phyloP scores from a whole-genome alignment of 139 green algal species.

The Astrephomene gubernaculifera region DNA sequence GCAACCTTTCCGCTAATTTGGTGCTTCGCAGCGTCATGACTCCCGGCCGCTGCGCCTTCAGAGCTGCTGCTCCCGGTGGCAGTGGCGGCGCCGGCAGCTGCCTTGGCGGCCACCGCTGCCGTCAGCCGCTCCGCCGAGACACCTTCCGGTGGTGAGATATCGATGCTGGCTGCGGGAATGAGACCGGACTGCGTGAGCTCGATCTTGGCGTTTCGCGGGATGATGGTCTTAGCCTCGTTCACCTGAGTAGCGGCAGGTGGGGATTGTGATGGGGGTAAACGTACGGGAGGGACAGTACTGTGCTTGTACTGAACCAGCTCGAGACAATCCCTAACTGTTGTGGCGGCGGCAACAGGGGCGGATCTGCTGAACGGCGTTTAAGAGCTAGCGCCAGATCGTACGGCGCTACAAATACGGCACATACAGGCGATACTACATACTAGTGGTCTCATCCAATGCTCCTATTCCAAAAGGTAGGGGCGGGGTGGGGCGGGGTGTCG shows the following conservation, averaged over 20 bases:
- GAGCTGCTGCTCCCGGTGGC: background rate
- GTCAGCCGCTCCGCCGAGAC: constrained; percentile 12
- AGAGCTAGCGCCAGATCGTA: no score
- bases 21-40: background rate
- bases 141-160: constrained; percentile 22
- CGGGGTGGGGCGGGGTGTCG: background rate
- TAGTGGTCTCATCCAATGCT: no score
- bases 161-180: constrained; percentile 27
- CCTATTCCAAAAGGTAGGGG: no score
- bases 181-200: constrained; percentile 37
- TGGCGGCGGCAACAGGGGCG: no score
- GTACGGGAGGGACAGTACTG: no score
- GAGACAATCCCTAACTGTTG: no score
- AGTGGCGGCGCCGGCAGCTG: background rate
- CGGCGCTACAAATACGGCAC: no score
- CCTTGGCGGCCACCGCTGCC: background rate
- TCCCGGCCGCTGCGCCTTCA: background rate
- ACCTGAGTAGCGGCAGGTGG: background rate
- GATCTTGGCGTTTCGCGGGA: constrained; percentile 26
- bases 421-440: no score
- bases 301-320: no score
- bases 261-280: no score
- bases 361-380: no score
- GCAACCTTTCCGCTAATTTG: no score
- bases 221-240: constrained; percentile 45